Evolutionary conservation across 306 rosid species (phyloP).

Genomic region (Purshia tridentata): DNA sequence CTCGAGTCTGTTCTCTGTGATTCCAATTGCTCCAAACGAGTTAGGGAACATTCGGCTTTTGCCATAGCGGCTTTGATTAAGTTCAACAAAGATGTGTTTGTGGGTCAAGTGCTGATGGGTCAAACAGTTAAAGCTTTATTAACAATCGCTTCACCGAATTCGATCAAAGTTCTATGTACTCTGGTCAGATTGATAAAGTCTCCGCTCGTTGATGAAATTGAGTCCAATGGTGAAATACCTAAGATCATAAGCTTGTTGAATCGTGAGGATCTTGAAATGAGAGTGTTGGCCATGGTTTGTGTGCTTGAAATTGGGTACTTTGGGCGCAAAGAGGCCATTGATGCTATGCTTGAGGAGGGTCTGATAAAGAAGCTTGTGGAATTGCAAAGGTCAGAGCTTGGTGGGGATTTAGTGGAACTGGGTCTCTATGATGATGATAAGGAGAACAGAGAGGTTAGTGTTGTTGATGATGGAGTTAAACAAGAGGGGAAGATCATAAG

Average conservation of each 20-base stretch:
- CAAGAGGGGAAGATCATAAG: too few relatives aligned
- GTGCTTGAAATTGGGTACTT: conserved; percentile 78
- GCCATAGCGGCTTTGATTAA: conserved; percentile 48
- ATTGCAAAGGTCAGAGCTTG: conserved; percentile 67
- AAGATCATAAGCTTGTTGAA: conserved; percentile 48
- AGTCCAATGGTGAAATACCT: conserved; percentile 55
- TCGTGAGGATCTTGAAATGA: conserved; percentile 31
- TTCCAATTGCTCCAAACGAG: conserved; percentile 30
- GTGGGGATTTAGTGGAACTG: conserved; percentile 52
- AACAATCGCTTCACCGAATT: conserved; percentile 42
- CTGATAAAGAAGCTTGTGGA: conserved; percentile 64
- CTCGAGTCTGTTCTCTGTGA: conserved; percentile 51
- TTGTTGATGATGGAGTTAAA: too few relatives aligned
- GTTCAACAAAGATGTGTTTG: conserved; percentile 91
- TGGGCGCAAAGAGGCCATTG: conserved; percentile 85
- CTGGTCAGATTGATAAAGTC: conserved; percentile 65
- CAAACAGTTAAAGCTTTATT: conserved; percentile 49
- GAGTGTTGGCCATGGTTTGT: conserved; percentile 54
- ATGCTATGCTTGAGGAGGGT: conserved; percentile 72
- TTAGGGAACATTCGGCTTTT: conserved; percentile 54
- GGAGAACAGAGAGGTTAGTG: conserved; percentile 19
- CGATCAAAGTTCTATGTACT: conserved; percentile 53
- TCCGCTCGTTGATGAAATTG: conserved; percentile 84
- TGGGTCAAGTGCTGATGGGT: conserved; percentile 70
- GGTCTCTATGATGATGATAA: conserved; percentile 18